These are phyloP conservation scores for Hypoxylon sp. DNA, from an alignment of 2,329 filamentous ascomycete species.

Conservation along the genomic window DNA sequence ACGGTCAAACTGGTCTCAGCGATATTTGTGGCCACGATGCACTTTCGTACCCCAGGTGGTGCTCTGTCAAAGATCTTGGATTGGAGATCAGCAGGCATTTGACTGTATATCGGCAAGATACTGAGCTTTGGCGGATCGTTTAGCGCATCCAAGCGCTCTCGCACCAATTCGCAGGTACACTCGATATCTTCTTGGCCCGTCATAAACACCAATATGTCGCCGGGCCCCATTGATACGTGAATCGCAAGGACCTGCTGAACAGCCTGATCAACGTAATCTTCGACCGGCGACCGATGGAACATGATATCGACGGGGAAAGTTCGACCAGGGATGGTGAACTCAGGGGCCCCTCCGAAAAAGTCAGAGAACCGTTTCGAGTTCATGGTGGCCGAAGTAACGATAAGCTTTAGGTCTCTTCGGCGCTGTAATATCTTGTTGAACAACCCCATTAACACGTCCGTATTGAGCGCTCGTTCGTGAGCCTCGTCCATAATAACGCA, in stretches of 20 bases:
- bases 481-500: conserved; percentile 99
- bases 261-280: conserved; percentile 97
- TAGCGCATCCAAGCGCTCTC: conserved; percentile 85
- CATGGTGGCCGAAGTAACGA: conserved; percentile 99
- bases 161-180: conserved; percentile 91
- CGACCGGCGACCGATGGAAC: conserved; percentile 92
- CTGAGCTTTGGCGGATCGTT: conserved; percentile 96
- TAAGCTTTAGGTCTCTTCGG: conserved; percentile 91
- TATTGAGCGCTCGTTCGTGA: conserved; percentile 95
- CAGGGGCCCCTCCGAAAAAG: conserved; percentile 95
- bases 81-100: conserved; percentile 98
- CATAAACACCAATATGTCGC: conserved; percentile 99
- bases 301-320: conserved; percentile 98
- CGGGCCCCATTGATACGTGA: conserved; percentile 91
- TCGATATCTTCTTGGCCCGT: conserved; percentile 99
- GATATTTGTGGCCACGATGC: conserved; percentile 98
- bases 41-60: conserved; percentile 89
- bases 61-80: conserved; percentile 97
- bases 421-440: conserved; percentile 97
- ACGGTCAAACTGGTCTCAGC: conserved; percentile 98
- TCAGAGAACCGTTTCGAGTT: conserved; percentile 95
- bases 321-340: conserved; percentile 94
- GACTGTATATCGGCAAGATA: conserved; percentile 97
- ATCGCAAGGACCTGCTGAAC: conserved; percentile 97
- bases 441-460: conserved; percentile 95